These are phyloP conservation scores for Globisporangium sylvaticum DNA, from an alignment of 352 stramenopile genomes.

Conservation along the genomic window DNA sequence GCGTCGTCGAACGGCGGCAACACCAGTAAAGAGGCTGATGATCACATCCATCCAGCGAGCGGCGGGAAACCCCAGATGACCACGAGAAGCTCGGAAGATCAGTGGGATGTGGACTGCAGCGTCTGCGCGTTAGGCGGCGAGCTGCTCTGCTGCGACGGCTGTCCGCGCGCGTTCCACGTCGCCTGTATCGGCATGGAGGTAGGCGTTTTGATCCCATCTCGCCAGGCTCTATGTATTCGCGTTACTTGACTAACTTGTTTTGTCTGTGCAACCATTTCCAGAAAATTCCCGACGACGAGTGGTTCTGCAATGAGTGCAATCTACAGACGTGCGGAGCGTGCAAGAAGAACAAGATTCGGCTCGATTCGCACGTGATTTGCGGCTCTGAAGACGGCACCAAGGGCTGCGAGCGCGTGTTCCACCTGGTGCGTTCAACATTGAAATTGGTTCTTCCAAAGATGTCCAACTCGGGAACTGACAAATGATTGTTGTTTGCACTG, in stretches of 20 bases:
- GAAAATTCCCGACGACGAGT: conserved; percentile 68
- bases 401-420: conserved; percentile 85
- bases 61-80: conserved; percentile 5
- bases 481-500: neutral
- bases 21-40: neutral
- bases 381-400: conserved; percentile 84
- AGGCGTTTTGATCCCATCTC: neutral
- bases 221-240: neutral
- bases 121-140: conserved; percentile 83
- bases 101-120: conserved; percentile 88
- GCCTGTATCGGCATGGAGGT: conserved; percentile 73
- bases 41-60: conserved; percentile 13
- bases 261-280: conserved; percentile 5
- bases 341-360: conserved; percentile 85
- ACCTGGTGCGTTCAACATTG: conserved; percentile 50
- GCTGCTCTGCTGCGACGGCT: conserved; percentile 89
- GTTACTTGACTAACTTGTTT: neutral
- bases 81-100: conserved; percentile 54
- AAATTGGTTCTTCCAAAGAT: too few relatives aligned
- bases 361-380: conserved; percentile 90
- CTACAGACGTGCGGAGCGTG: conserved; percentile 74
- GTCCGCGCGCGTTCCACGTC: conserved; percentile 89
- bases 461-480: too few relatives aligned
- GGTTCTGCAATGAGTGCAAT: conserved; percentile 88
- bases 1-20: neutral